Conservation (phyloP, 306 rosid species). For the Rosa chinensis region DNA sequence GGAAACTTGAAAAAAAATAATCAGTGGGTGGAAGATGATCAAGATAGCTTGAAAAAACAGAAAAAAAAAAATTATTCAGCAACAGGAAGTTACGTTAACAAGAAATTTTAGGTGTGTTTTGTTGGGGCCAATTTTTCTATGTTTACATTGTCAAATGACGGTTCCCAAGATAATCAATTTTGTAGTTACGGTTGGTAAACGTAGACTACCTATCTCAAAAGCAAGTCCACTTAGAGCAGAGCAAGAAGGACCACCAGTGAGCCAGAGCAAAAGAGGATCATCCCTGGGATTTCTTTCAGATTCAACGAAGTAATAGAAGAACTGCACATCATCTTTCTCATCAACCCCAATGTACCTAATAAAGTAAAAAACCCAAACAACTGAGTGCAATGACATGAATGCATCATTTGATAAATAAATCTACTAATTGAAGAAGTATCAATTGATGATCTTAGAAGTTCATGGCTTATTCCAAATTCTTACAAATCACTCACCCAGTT, state of each 20-base stretch:
- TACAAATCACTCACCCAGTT: constrained; percentile 24
- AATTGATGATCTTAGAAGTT: background rate
- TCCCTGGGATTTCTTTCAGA: constrained; percentile 29
- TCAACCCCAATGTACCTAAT: constrained; percentile 26
- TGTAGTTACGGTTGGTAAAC: background rate
- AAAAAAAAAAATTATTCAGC: background rate
- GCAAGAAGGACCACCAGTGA: constrained; percentile 36
- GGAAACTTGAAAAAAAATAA: too few species aligned
- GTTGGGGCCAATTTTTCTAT: background rate
- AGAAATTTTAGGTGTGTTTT: background rate
- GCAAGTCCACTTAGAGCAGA: constrained; percentile 28
- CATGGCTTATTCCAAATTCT: background rate
- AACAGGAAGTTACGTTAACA: background rate
- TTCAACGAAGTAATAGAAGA: constrained; percentile 34
- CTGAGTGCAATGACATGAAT: background rate
- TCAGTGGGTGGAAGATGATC: background rate
- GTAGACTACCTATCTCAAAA: constrained; percentile 25
- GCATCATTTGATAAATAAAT: background rate
- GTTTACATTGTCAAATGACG: background rate
- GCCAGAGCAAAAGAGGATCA: constrained; percentile 34
- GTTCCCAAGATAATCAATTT: background rate
- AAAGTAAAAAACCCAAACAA: background rate
- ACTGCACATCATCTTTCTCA: constrained; percentile 25
- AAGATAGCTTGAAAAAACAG: background rate
- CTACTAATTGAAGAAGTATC: background rate